Conservation (phyloP, 495 filamentous ascomycete species). For the Bacidia gigantensis region DNA sequence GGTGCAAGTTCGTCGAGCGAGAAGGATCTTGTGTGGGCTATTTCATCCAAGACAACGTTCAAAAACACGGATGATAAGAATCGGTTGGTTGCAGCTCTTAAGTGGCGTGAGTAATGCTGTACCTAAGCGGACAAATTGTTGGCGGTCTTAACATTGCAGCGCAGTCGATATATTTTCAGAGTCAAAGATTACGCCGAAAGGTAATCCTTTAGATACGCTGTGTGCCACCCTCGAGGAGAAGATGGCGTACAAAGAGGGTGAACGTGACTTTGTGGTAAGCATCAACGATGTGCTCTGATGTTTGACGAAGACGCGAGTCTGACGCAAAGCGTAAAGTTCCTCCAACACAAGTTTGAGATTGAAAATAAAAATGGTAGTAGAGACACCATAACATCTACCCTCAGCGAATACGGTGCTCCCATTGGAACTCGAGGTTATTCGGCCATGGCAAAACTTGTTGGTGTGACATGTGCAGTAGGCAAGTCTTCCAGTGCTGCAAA, state of each 20-base stretch:
- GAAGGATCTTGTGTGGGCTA: constrained; percentile 54
- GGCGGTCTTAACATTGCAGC: no score
- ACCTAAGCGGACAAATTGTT: no score
- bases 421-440: constrained; percentile 61
- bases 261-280: constrained; percentile 75
- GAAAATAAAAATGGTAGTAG: constrained; percentile 61
- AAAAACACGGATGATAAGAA: constrained; percentile 54
- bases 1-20: constrained; percentile 38
- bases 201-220: constrained; percentile 77
- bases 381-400: constrained; percentile 67
- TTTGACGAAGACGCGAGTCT: background rate
- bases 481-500: no score
- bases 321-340: no score
- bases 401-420: constrained; percentile 76
- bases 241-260: constrained; percentile 73
- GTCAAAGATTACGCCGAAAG: constrained; percentile 54
- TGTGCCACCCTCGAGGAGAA: constrained; percentile 84
- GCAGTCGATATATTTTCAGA: no score
- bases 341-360: constrained; percentile 90
- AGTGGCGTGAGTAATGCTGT: constrained; percentile 79
- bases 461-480: no score
- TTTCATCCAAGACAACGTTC: constrained; percentile 65
- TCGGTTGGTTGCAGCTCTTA: constrained; percentile 61
- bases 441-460: constrained; percentile 80
- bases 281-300: background rate